These are phyloP conservation scores for Collybia nuda DNA, from an alignment of 768 basidiomycete genomes.

Conservation along the genomic window DNA sequence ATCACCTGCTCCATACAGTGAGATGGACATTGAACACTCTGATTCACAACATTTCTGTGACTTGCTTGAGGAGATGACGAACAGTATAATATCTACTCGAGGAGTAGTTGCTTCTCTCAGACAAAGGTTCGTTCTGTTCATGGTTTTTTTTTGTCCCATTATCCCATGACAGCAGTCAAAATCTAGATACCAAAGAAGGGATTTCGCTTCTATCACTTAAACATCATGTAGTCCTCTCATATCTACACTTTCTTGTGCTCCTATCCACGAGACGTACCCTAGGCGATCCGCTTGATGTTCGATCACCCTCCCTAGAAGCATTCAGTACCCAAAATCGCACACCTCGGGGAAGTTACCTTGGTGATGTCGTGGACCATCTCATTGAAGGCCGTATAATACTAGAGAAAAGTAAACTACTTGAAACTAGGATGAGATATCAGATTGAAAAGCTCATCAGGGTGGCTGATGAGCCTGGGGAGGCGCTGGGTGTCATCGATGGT, in stretches of 20 bases:
- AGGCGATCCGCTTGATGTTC: slow-evolving; percentile 59
- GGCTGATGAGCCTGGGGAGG: slow-evolving; percentile 59
- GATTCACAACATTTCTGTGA: too few relatives aligned
- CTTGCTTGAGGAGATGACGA: slow-evolving; percentile 51
- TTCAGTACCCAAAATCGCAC: slow-evolving; percentile 56
- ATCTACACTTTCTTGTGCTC: slow-evolving; percentile 81
- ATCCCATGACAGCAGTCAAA: slow-evolving; percentile 16
- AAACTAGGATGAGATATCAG: slow-evolving; percentile 89
- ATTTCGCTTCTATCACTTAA: slow-evolving; percentile 91
- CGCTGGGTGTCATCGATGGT: slow-evolving; percentile 58
- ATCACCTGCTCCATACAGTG: too few relatives aligned
- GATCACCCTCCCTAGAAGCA: slow-evolving; percentile 45
- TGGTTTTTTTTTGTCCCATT: not conserved
- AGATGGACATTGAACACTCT: too few relatives aligned
- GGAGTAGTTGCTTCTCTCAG: slow-evolving; percentile 52
- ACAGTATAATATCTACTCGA: slow-evolving; percentile 61
- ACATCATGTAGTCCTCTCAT: slow-evolving; percentile 80
- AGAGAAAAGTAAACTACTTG: slow-evolving; percentile 85
- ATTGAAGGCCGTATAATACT: slow-evolving; percentile 80
- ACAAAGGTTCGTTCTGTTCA: slow-evolving; percentile 45
- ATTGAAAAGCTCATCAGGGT: slow-evolving; percentile 89
- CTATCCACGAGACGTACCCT: slow-evolving; percentile 67
- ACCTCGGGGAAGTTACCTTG: slow-evolving; percentile 55
- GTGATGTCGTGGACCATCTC: slow-evolving; percentile 79
- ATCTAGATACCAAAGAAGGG: slow-evolving; percentile 64